A percentile compares a stretch with the other conserved stretches of the same genome.
These are phyloP conservation scores for Zopfia rhizophila DNA, from an alignment of 2,329 filamentous ascomycete species.

Conservation along the genomic window DNA sequence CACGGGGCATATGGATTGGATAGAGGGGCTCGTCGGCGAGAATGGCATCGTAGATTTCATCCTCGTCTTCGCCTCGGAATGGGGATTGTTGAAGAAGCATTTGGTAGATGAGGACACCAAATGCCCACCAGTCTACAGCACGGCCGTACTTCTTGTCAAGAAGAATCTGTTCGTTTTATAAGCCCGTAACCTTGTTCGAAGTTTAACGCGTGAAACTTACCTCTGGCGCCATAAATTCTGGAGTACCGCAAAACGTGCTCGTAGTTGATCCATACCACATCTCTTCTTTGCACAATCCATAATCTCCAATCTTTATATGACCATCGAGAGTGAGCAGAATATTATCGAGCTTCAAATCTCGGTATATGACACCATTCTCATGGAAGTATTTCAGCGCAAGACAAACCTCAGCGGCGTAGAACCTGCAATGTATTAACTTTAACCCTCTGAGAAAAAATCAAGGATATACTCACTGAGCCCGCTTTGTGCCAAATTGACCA, in stretches of 20 bases:
- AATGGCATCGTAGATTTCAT: slow-evolving; percentile 99
- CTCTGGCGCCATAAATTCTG: slow-evolving; percentile 99
- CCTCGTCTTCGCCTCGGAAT: slow-evolving; percentile 98
- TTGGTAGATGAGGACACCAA: slow-evolving; percentile 98
- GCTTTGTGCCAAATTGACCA: slow-evolving; percentile 93
- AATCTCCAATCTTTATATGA: slow-evolving; percentile 98
- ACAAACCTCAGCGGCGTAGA: slow-evolving; percentile 98
- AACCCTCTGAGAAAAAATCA: background rate
- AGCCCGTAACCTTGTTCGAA: slow-evolving; percentile 3
- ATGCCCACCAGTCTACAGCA: slow-evolving; percentile 99
- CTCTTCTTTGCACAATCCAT: slow-evolving; percentile 98
- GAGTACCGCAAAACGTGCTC: slow-evolving; percentile 98
- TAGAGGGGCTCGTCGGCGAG: slow-evolving; percentile 97
- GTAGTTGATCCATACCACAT: slow-evolving; percentile 99
- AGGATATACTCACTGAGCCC: slow-evolving; percentile 79
- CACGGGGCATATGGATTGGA: slow-evolving; percentile 97
- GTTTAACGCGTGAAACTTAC: slow-evolving; percentile 60
- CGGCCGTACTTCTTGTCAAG: slow-evolving; percentile 98
- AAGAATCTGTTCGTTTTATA: slow-evolving; percentile 89
- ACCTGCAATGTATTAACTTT: slow-evolving; percentile 63
- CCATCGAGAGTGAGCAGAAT: slow-evolving; percentile 94
- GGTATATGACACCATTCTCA: slow-evolving; percentile 98
- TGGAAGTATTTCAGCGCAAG: slow-evolving; percentile 99
- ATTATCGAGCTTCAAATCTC: slow-evolving; percentile 83
- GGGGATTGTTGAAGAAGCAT: slow-evolving; percentile 99